phyloP scores from a whole-genome alignment of 2,329 filamentous ascomycete species.

The Nothophaeocryptopus gaeumannii region DNA sequence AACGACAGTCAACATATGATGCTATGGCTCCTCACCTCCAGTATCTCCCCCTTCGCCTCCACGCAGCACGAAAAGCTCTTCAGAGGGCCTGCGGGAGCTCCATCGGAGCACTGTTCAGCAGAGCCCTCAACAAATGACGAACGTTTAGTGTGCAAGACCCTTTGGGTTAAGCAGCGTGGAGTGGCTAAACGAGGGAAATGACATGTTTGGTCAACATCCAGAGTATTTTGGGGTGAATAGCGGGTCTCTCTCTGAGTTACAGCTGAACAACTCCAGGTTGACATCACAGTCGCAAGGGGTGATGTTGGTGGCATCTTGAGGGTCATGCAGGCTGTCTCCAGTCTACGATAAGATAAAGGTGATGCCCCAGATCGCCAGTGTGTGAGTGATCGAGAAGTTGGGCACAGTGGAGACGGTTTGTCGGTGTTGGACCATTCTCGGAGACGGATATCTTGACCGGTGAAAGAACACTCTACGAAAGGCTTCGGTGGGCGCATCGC shows the following conservation, averaged over 20 bases:
- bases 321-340: conserved; percentile 1
- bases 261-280: neutral
- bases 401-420: too few relatives aligned
- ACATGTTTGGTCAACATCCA: conserved; percentile 3
- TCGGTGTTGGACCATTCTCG: too few relatives aligned
- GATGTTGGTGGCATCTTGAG: neutral
- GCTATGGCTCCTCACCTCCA: neutral
- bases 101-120: too few relatives aligned
- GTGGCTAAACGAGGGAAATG: neutral
- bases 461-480: too few relatives aligned
- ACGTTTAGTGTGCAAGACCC: too few relatives aligned
- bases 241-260: neutral
- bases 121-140: neutral
- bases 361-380: neutral
- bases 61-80: neutral
- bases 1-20: neutral
- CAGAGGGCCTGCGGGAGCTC: neutral
- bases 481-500: too few relatives aligned
- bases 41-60: neutral
- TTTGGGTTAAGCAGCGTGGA: too few relatives aligned
- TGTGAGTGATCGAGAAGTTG: too few relatives aligned
- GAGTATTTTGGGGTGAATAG: neutral
- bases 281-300: conserved; percentile 7
- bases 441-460: too few relatives aligned
- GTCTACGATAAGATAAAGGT: conserved; percentile 4